phyloP scores from a whole-genome alignment of 2,329 filamentous ascomycete genomes.

The Penicillium vulpinum region DNA sequence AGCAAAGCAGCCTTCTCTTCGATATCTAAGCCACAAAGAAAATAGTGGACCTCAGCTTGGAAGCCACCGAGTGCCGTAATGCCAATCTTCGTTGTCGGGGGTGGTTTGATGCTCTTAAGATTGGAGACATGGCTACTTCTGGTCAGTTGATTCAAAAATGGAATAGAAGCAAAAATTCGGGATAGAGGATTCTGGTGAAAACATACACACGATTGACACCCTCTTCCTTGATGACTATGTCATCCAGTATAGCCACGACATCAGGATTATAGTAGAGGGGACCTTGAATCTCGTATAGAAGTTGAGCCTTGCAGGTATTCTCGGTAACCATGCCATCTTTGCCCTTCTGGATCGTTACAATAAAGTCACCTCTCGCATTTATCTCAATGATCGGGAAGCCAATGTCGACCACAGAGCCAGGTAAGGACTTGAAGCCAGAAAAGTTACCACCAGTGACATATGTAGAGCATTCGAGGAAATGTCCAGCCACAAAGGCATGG shows the following conservation, averaged over 20 bases:
- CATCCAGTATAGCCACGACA: neutral
- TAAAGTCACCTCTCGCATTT: neutral
- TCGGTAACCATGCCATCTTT: neutral
- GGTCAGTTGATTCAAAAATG: neutral
- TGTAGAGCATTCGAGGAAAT: neutral
- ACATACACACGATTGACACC: neutral
- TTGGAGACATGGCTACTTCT: neutral
- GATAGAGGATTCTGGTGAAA: neutral
- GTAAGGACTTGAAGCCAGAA: neutral
- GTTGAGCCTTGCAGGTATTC: neutral
- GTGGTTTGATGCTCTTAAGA: neutral
- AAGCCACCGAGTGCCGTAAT: neutral
- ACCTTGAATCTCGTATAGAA: neutral
- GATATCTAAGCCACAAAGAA: neutral
- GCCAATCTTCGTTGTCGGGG: neutral
- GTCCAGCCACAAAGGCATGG: neutral
- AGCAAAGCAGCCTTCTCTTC: neutral
- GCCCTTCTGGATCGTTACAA: neutral
- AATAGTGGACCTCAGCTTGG: neutral
- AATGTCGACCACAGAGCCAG: neutral
- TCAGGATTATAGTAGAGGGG: neutral
- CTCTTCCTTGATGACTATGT: neutral
- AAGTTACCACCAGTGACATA: neutral
- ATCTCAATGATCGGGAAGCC: neutral
- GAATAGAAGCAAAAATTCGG: neutral